Percentiles rank a stretch among this genome's conserved stretches.
Evolutionary conservation across 1,284 basidiomycete species (phyloP).

Genomic region (Abortiporus biennis): DNA sequence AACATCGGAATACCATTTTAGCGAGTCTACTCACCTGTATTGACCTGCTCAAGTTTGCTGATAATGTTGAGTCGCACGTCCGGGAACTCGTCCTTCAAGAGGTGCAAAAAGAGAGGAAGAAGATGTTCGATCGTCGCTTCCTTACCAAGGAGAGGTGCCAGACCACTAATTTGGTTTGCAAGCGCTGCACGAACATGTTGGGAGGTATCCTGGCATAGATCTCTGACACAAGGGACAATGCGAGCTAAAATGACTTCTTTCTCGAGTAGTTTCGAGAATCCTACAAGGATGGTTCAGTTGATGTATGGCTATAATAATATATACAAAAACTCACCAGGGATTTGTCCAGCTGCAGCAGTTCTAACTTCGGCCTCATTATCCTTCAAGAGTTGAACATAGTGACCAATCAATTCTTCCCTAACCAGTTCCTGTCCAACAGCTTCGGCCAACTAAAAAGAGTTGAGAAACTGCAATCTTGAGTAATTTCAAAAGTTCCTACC

Average conservation of each 20-base stretch:
- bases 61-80: slow-evolving; percentile 98
- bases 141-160: slow-evolving; percentile 92
- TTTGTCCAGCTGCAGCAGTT: slow-evolving; percentile 93
- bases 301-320: not conserved
- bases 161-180: slow-evolving; percentile 95
- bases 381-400: slow-evolving; percentile 92
- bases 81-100: slow-evolving; percentile 98
- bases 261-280: slow-evolving; percentile 93
- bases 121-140: slow-evolving; percentile 96
- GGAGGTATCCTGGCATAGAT: slow-evolving; percentile 89
- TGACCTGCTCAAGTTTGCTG: slow-evolving; percentile 97
- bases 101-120: slow-evolving; percentile 93
- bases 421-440: slow-evolving; percentile 90
- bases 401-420: slow-evolving; percentile 89
- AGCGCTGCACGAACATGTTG: slow-evolving; percentile 98
- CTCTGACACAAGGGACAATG: slow-evolving; percentile 94
- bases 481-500: slow-evolving; percentile 32
- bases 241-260: slow-evolving; percentile 91
- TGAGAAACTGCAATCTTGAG: slow-evolving; percentile 3
- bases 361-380: slow-evolving; percentile 99
- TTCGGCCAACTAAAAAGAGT: slow-evolving; percentile 68
- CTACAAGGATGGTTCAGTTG: slow-evolving; percentile 36
- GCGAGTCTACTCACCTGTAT: slow-evolving; percentile 59
- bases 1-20: not conserved
- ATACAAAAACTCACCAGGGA: slow-evolving; percentile 69